Evolutionary conservation across 2,329 filamentous ascomycete genomes (phyloP), one percentile per base, ranked within the genome.

Genomic region (Pseudogymnoascus sp.): DNA sequence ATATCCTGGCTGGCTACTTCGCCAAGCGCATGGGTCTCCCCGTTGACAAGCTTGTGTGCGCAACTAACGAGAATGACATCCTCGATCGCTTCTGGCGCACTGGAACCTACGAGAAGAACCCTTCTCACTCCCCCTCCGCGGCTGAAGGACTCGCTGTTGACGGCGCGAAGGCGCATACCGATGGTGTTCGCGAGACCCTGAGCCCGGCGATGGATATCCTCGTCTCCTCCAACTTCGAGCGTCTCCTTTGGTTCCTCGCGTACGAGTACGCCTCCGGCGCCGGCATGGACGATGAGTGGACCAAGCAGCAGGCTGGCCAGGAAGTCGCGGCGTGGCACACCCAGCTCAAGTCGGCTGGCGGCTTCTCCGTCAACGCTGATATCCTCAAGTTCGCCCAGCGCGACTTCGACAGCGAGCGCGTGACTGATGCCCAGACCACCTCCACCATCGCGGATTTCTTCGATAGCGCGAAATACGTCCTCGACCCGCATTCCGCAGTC

Each of bases 201-300:
- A 92, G 89, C 69, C 95, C 95, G 0, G 95, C 95, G 54, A 97
- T 99, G 95, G 95, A 99, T 75, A 97, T 97, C 68, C 81, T 97
- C 3, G 93, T 97, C 11, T 93, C 89, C 23, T 95, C 89, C 75
- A 99, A 99, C 80, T 97, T 99, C 74, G 95, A 99, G 81, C 86
- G 95, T 34, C 81, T 99, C 4, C 82, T 99, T 10, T 97, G 93
- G 93, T 97, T 91, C 80, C 80, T 97, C 29, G 88, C 91, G 1
- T 90, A 91, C 77, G 83, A 89, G 69, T 88, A 86, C 66, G 86
- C 85, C 16, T 73, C 78, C 5, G 78, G 75, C 11, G 80, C 81
- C 3, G 83, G 83, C 61, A 84, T 86, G 81, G 83, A 88, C 69
- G 82, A 86, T 62, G 78, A 82, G 68, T 87, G 83, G 80, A 87